Conservation (phyloP, 306 rosid species). For the Acacia acuminata region DNA sequence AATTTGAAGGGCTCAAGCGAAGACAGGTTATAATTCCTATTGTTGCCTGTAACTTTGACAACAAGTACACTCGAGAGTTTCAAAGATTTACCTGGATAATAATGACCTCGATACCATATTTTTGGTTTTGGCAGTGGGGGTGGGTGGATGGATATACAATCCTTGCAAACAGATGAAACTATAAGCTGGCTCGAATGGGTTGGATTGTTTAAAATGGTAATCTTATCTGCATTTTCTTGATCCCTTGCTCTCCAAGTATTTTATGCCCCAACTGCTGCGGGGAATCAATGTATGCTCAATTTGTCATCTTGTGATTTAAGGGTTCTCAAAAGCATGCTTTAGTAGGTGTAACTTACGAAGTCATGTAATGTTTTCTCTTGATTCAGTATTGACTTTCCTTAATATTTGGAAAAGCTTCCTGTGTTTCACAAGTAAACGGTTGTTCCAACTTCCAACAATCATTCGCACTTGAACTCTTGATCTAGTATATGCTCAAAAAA, state of each 20-base stretch:
- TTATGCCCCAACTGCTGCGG: background rate
- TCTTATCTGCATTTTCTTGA: background rate
- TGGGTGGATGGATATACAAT: too few relatives aligned
- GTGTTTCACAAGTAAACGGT: background rate
- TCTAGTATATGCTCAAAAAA: background rate
- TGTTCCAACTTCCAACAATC: background rate
- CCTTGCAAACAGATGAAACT: background rate
- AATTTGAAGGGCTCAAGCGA: background rate
- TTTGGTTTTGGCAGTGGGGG: background rate
- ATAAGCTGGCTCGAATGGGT: background rate
- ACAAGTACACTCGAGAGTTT: background rate
- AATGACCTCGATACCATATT: constrained; percentile 1
- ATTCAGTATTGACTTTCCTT: background rate
- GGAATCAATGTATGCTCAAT: background rate
- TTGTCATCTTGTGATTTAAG: background rate
- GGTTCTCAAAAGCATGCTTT: background rate
- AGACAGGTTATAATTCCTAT: background rate
- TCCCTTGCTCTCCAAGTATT: background rate
- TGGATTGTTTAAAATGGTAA: background rate
- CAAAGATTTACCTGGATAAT: constrained; percentile 9
- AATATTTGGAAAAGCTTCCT: background rate
- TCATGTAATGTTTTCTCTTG: background rate
- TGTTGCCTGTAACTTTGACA: background rate
- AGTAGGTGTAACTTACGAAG: background rate
- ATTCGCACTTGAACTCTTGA: background rate